Conservation (phyloP, 1,139 yeast species). For the Yamadazyma atmosphaerica region DNA sequence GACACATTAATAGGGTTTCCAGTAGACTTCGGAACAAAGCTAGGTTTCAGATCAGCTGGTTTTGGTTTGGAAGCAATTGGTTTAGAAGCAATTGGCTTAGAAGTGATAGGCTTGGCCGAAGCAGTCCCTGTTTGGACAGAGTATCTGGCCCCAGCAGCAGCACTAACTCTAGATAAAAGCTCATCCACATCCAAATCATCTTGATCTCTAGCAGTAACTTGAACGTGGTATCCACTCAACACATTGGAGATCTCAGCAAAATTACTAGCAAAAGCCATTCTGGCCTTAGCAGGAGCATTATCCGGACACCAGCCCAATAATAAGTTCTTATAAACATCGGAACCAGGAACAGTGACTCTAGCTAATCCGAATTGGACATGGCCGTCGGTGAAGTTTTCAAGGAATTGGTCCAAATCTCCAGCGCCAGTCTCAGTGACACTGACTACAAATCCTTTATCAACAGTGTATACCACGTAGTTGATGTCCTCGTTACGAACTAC, state of each 20-base stretch:
- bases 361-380: constrained; percentile 90
- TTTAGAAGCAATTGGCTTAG: constrained; percentile 8
- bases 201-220: constrained; percentile 91
- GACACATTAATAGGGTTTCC: constrained; percentile 37
- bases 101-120: constrained; percentile 19
- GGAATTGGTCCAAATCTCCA: constrained; percentile 74
- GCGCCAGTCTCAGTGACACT: constrained; percentile 58
- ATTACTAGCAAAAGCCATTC: constrained; percentile 74
- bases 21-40: constrained; percentile 39
- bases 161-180: constrained; percentile 71
- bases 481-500: constrained; percentile 57
- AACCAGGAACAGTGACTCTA: constrained; percentile 84
- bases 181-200: constrained; percentile 86
- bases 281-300: constrained; percentile 72
- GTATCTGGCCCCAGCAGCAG: constrained; percentile 96
- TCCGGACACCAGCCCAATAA: constrained; percentile 95
- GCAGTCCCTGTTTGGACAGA: constrained; percentile 51
- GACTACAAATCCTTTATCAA: constrained; percentile 57
- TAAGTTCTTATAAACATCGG: constrained; percentile 80
- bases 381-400: constrained; percentile 81
- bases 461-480: constrained; percentile 65
- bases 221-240: constrained; percentile 86
- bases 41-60: constrained; percentile 28
- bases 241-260: constrained; percentile 71
- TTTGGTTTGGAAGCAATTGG: constrained; percentile 17